Evolutionary conservation across 1,284 basidiomycete species (phyloP).

Genomic region (Fistulinella cinereoalba): DNA sequence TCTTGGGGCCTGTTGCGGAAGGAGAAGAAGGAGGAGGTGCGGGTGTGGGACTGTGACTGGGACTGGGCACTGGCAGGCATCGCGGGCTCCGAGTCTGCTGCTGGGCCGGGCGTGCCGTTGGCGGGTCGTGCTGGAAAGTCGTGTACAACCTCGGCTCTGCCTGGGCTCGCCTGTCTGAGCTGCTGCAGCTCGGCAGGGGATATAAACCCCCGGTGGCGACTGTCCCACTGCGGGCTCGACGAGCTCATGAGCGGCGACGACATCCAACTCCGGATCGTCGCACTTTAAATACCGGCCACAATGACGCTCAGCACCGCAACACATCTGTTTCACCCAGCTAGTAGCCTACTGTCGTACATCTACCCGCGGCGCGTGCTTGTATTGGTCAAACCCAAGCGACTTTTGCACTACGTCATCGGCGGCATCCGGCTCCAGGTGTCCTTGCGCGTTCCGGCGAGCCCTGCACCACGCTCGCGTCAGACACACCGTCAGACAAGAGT

Average conservation of each 20-base stretch:
- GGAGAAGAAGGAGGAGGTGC: slow-evolving; percentile 44
- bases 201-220: slow-evolving; percentile 47
- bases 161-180: slow-evolving; percentile 35
- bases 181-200: slow-evolving; percentile 49
- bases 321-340: too few species aligned
- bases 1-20: slow-evolving; percentile 33
- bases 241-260: slow-evolving; percentile 22
- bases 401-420: slow-evolving; percentile 72
- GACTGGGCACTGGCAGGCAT: too few species aligned
- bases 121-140: slow-evolving; percentile 32
- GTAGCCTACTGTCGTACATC: too few species aligned
- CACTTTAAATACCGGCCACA: too few species aligned
- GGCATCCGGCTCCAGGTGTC: slow-evolving; percentile 85
- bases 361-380: slow-evolving; percentile 46
- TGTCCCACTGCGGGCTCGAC: slow-evolving; percentile 48
- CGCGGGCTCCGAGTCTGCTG: too few species aligned
- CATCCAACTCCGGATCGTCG: slow-evolving; percentile 7
- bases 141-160: slow-evolving; percentile 31
- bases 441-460: slow-evolving; percentile 74
- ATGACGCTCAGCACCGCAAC: too few species aligned
- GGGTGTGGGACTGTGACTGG: too few species aligned
- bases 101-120: too few species aligned
- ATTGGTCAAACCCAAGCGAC: slow-evolving; percentile 72
- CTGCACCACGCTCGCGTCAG: slow-evolving; percentile 38
- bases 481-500: not conserved